A percentile compares a stretch with the other conserved stretches of the same genome.
Evolutionary conservation across 1,284 basidiomycete species (phyloP).

Genomic region (Heterobasidion parviporum): DNA sequence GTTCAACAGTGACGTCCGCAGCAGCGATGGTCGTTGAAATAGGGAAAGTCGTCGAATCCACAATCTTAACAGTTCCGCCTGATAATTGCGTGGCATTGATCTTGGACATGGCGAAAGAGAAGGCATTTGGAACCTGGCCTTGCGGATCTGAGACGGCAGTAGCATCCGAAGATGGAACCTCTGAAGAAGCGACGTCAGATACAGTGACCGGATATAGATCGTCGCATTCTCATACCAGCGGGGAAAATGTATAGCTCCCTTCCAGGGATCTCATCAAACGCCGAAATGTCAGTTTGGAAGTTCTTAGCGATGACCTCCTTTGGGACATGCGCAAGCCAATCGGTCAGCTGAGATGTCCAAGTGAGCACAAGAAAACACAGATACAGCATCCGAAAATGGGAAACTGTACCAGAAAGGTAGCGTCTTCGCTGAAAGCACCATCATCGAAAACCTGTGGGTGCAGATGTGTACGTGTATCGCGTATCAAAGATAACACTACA

Average conservation of each 20-base stretch:
- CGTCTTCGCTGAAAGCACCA: conserved; percentile 60
- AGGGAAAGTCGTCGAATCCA: conserved; percentile 45
- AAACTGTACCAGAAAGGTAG: conserved; percentile 48
- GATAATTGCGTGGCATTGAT: conserved; percentile 37
- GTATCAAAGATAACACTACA: conserved; percentile 12
- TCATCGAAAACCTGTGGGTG: conserved; percentile 53
- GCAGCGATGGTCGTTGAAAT: conserved; percentile 53
- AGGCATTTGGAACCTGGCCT: conserved; percentile 43
- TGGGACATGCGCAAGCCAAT: conserved; percentile 59
- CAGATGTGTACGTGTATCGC: not conserved
- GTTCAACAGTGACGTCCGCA: conserved; percentile 60
- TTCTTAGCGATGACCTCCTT: conserved; percentile 63
- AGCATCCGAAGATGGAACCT: conserved; percentile 4
- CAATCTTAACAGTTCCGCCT: conserved; percentile 59
- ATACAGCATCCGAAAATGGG: not conserved
- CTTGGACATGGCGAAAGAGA: conserved; percentile 46
- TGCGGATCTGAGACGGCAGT: conserved; percentile 37
- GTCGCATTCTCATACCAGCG: conserved; percentile 27
- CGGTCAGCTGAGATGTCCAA: conserved; percentile 34
- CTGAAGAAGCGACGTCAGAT: conserved; percentile 9
- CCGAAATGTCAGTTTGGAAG: conserved; percentile 46
- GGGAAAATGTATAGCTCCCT: conserved; percentile 66
- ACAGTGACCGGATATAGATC: not conserved
- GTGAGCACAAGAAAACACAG: not conserved
- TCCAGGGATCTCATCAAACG: conserved; percentile 50